phyloP scores from a whole-genome alignment of 495 filamentous ascomycete species.

The Geoglossum glabrum region DNA sequence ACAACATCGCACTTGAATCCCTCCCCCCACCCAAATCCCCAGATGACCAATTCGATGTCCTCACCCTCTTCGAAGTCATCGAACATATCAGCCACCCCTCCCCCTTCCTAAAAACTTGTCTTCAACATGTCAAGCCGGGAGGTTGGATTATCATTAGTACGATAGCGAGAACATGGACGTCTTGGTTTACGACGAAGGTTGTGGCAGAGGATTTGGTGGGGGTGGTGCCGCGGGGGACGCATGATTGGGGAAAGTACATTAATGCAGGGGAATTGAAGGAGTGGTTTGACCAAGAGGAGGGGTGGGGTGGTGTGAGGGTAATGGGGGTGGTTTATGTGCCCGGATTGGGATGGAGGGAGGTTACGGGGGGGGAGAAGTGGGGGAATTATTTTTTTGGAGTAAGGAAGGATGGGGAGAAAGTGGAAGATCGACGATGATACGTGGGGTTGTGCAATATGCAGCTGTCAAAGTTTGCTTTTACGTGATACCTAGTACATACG shows the following conservation, averaged over 20 bases:
- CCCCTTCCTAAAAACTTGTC: slow-evolving; percentile 44
- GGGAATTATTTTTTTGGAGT: slow-evolving; percentile 96
- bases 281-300: slow-evolving; percentile 30
- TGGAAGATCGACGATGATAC: neutral
- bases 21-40: slow-evolving; percentile 28
- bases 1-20: slow-evolving; percentile 50
- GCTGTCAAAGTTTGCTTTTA: too few species aligned
- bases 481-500: too few species aligned
- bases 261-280: slow-evolving; percentile 60
- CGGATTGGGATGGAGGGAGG: slow-evolving; percentile 76
- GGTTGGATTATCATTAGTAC: slow-evolving; percentile 86
- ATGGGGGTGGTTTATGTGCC: slow-evolving; percentile 86
- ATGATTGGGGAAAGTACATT: slow-evolving; percentile 91
- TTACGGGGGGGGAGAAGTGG: slow-evolving; percentile 58
- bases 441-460: too few species aligned
- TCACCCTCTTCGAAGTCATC: slow-evolving; percentile 82
- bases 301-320: slow-evolving; percentile 34
- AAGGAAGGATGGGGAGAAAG: slow-evolving; percentile 27
- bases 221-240: slow-evolving; percentile 79
- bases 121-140: slow-evolving; percentile 62
- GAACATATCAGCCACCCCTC: slow-evolving; percentile 67
- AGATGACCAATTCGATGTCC: slow-evolving; percentile 34
- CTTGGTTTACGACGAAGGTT: slow-evolving; percentile 79
- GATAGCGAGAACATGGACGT: slow-evolving; percentile 70
- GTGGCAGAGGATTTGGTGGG: slow-evolving; percentile 75